A percentile compares a stretch with the other conserved stretches of the same genome.
Evolutionary conservation across 768 basidiomycete species (phyloP).

Genomic region (Sporobolomyces phaffii): DNA sequence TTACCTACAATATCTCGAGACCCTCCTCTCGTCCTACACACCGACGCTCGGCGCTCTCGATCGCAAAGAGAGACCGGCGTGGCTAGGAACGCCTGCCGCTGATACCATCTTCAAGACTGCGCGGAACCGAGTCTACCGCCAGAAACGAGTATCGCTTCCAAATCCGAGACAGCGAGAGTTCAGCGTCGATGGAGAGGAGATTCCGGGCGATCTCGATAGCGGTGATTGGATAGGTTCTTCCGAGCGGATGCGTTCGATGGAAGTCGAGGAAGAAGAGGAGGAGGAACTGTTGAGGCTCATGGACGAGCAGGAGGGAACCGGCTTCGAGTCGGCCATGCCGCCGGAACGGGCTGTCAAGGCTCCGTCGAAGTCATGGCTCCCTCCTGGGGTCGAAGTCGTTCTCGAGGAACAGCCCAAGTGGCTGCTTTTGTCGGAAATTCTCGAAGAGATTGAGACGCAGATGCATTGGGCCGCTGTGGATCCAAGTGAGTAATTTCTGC

Average conservation of each 20-base stretch:
- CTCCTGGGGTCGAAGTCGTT: slow-evolving; percentile 71
- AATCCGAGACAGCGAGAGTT: slow-evolving; percentile 54
- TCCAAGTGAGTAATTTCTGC: slow-evolving; percentile 3
- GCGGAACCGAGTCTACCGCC: slow-evolving; percentile 70
- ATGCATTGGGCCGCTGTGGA: slow-evolving; percentile 48
- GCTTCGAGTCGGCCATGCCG: neutral
- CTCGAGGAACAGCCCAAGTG: slow-evolving; percentile 95
- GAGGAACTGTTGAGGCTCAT: slow-evolving; percentile 28
- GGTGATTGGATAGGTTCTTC: slow-evolving; percentile 27
- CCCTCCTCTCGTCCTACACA: slow-evolving; percentile 62
- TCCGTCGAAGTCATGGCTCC: slow-evolving; percentile 54
- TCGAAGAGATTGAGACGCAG: slow-evolving; percentile 86
- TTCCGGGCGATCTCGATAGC: slow-evolving; percentile 22
- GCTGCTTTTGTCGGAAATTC: slow-evolving; percentile 71
- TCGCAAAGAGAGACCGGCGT: slow-evolving; percentile 68
- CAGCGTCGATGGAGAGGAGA: slow-evolving; percentile 43
- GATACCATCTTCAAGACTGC: slow-evolving; percentile 75
- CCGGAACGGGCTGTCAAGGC: neutral
- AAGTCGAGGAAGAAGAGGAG: slow-evolving; percentile 23
- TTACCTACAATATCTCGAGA: slow-evolving; percentile 86
- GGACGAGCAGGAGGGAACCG: slow-evolving; percentile 12
- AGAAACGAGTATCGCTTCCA: slow-evolving; percentile 39
- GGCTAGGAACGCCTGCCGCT: slow-evolving; percentile 89
- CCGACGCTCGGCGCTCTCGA: slow-evolving; percentile 52
- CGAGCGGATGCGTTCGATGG: no score